Conservation (phyloP, 1,284 basidiomycete genomes). For the Nidula niveotomentosa region DNA sequence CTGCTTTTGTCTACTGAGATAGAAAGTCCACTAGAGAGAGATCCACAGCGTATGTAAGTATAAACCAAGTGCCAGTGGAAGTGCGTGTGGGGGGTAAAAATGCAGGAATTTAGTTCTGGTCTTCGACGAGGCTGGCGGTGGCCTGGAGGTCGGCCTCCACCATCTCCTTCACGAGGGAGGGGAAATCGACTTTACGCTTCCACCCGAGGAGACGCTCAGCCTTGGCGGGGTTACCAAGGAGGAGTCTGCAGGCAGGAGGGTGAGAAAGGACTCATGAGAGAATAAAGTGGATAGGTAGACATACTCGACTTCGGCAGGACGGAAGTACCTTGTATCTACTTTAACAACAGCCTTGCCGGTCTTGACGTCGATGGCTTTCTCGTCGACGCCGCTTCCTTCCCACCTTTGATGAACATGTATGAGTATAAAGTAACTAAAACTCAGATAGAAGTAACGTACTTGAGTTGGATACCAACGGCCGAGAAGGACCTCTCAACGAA, state of each 20-base stretch:
- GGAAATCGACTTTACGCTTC: slow-evolving; percentile 82
- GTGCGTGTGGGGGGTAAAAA: no score
- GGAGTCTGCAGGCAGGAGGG: slow-evolving; percentile 46
- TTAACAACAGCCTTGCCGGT: slow-evolving; percentile 74
- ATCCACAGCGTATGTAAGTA: no score
- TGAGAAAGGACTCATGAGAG: not conserved
- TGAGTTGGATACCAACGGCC: slow-evolving; percentile 63
- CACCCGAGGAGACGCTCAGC: slow-evolving; percentile 84
- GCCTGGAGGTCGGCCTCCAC: slow-evolving; percentile 76
- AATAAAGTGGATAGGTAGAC: slow-evolving; percentile 23
- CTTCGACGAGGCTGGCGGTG: slow-evolving; percentile 69
- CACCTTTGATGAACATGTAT: slow-evolving; percentile 64
- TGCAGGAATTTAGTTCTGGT: slow-evolving; percentile 64
- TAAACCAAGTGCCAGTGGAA: no score
- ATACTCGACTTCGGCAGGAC: slow-evolving; percentile 91
- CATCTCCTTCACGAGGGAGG: slow-evolving; percentile 87
- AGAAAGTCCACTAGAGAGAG: no score
- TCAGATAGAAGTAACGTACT: slow-evolving; percentile 37
- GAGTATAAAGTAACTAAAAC: slow-evolving; percentile 3
- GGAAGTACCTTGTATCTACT: slow-evolving; percentile 82
- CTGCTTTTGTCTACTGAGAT: no score
- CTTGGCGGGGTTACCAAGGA: slow-evolving; percentile 82
- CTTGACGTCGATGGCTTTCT: slow-evolving; percentile 70
- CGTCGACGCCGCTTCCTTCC: slow-evolving; percentile 72
- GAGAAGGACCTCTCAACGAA: slow-evolving; percentile 85